Percentiles rank a stretch among this genome's conserved stretches.
Evolutionary conservation across 441 rosid species (phyloP).

Genomic region (Populus trichocarpa): DNA sequence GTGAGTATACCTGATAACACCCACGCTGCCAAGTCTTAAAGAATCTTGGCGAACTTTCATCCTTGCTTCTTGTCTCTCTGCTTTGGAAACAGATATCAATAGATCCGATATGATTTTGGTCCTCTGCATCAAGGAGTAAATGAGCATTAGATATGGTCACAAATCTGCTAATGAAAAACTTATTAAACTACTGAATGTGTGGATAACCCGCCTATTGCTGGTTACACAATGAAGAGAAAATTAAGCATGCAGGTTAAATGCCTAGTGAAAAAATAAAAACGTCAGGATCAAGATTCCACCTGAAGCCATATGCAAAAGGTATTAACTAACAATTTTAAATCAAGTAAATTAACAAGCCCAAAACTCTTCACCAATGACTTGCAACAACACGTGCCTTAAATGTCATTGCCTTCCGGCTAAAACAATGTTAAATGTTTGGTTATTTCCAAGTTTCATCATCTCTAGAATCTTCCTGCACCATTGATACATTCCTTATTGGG

Average conservation of each 20-base stretch:
- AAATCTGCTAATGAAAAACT: no score
- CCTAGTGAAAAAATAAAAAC: neutral
- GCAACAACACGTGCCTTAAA: neutral
- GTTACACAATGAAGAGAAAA: neutral
- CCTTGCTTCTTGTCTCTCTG: conserved; percentile 98
- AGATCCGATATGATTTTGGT: conserved; percentile 87
- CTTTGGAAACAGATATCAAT: conserved; percentile 91
- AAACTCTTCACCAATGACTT: neutral
- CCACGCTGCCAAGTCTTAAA: conserved; percentile 93
- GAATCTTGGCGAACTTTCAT: conserved; percentile 96
- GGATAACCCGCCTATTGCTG: conserved; percentile 1
- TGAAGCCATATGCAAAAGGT: neutral
- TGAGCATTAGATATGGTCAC: conserved; percentile 3
- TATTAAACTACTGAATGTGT: no score
- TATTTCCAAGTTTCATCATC: no score
- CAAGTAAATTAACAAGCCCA: neutral
- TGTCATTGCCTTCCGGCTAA: no score
- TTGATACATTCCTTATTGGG: no score
- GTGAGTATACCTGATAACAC: conserved; percentile 74
- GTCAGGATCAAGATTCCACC: neutral
- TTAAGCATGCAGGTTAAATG: conserved; percentile 7
- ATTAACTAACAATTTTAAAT: neutral
- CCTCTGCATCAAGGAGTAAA: conserved; percentile 54
- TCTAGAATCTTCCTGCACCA: no score
- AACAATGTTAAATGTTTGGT: no score